phyloP scores from a whole-genome alignment of 75 land plant genomes.

The Adiantum capillusveneris region DNA sequence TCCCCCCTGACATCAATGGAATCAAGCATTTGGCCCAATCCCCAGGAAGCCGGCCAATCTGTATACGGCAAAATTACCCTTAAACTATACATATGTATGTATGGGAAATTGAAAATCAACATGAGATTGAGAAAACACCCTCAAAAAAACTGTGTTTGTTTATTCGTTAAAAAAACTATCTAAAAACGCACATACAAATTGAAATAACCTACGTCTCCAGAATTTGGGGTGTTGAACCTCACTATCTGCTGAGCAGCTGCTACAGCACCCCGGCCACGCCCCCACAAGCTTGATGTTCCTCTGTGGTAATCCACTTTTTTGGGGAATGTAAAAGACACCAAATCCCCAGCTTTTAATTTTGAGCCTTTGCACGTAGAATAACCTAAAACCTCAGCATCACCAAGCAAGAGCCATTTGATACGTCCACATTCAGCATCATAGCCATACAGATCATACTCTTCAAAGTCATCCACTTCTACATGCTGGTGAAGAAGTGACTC shows the following conservation, averaged over 20 bases:
- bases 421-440: background rate
- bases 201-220: slow-evolving; percentile 49
- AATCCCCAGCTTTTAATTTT: slow-evolving; percentile 49
- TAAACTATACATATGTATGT: no score
- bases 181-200: no score
- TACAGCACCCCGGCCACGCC: slow-evolving; percentile 35
- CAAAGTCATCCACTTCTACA: no score
- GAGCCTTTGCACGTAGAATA: slow-evolving; percentile 77
- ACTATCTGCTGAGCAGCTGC: slow-evolving; percentile 76
- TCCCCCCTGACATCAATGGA: slow-evolving; percentile 58
- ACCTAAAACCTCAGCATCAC: slow-evolving; percentile 46
- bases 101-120: no score
- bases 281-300: slow-evolving; percentile 8
- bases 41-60: slow-evolving; percentile 89
- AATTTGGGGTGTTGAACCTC: slow-evolving; percentile 50
- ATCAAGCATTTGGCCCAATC: slow-evolving; percentile 87
- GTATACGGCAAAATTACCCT: slow-evolving; percentile 8
- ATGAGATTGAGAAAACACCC: no score
- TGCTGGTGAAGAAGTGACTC: no score
- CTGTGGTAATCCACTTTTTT: background rate
- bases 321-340: slow-evolving; percentile 58
- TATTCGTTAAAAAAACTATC: no score
- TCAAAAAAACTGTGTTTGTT: no score
- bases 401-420: slow-evolving; percentile 55
- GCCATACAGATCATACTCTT: no score